Percentiles rank a stretch among this genome's conserved stretches.
Evolutionary conservation across 2,329 filamentous ascomycete genomes (phyloP).

Genomic region (Emergomyces africanus): DNA sequence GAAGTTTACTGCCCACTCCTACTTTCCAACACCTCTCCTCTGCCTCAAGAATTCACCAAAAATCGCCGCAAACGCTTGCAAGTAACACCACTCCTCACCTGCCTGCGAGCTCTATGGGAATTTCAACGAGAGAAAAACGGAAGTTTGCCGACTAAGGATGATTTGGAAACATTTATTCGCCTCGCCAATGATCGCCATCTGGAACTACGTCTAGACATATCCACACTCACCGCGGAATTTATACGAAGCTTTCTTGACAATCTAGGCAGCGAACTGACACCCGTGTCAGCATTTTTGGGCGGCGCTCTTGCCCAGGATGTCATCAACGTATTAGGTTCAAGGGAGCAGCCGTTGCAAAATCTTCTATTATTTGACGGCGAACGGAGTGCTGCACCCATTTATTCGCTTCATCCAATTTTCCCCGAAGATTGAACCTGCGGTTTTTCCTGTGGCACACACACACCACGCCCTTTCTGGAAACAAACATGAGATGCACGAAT

Average conservation of each 20-base stretch:
- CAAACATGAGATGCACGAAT: not conserved
- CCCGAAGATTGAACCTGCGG: conserved; percentile 9
- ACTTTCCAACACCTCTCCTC: conserved; percentile 65
- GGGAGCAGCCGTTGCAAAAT: conserved; percentile 93
- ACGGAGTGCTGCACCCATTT: conserved; percentile 62
- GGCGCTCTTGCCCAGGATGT: conserved; percentile 90
- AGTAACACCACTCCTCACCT: conserved; percentile 75
- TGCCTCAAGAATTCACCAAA: conserved; percentile 58
- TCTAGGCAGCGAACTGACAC: conserved; percentile 68
- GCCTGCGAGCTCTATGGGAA: conserved; percentile 80
- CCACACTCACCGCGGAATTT: conserved; percentile 57
- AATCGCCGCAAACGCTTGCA: conserved; percentile 54
- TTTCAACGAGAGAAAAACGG: conserved; percentile 52
- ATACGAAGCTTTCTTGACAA: conserved; percentile 79
- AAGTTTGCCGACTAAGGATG: conserved; percentile 45
- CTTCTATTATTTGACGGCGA: conserved; percentile 85
- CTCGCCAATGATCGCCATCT: conserved; percentile 68
- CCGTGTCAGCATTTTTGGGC: conserved; percentile 78
- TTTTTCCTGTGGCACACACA: not conserved
- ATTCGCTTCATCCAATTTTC: conserved; percentile 62
- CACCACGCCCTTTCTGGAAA: not conserved
- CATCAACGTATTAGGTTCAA: conserved; percentile 84
- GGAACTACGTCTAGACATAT: conserved; percentile 55
- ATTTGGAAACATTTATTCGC: conserved; percentile 64
- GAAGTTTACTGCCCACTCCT: conserved; percentile 82